Conservation (phyloP, 306 rosid species). For the Dalbergia oliveri region DNA sequence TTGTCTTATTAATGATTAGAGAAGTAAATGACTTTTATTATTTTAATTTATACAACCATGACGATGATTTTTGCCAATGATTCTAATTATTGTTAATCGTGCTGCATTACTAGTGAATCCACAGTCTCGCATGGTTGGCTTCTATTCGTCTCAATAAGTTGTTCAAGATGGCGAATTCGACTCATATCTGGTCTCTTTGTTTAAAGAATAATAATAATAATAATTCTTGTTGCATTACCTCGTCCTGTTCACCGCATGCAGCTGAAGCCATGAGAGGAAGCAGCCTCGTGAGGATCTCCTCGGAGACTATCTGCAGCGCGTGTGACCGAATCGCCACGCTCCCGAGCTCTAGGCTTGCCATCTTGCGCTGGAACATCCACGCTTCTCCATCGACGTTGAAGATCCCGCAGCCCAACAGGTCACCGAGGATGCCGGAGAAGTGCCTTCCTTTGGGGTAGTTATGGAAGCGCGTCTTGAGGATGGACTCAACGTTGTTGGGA, state of each 20-base stretch:
- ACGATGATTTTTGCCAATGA: no score
- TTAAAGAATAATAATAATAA: no score
- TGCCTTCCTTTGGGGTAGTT: constrained; percentile 87
- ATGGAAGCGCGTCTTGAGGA: constrained; percentile 72
- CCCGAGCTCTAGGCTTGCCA: constrained; percentile 86
- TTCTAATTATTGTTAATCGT: no score
- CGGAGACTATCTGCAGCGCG: constrained; percentile 60
- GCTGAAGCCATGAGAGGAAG: constrained; percentile 53
- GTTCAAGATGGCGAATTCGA: no score
- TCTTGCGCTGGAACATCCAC: constrained; percentile 84
- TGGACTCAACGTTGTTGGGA: constrained; percentile 79
- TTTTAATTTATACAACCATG: no score
- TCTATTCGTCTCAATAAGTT: no score
- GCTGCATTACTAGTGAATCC: no score
- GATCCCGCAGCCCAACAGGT: constrained; percentile 80
- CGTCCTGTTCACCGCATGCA: not conserved
- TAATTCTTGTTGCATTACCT: not conserved
- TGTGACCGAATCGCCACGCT: constrained; percentile 66
- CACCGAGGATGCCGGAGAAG: constrained; percentile 80
- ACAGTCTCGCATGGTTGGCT: no score
- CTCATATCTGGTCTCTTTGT: no score
- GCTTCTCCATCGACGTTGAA: constrained; percentile 82
- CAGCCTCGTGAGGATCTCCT: constrained; percentile 61
- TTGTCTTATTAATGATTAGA: no score
- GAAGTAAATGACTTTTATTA: no score